Evolutionary conservation across 768 basidiomycete species (phyloP), one percentile per base, ranked within the genome.

Genomic region (Exsudoporus frostii): DNA sequence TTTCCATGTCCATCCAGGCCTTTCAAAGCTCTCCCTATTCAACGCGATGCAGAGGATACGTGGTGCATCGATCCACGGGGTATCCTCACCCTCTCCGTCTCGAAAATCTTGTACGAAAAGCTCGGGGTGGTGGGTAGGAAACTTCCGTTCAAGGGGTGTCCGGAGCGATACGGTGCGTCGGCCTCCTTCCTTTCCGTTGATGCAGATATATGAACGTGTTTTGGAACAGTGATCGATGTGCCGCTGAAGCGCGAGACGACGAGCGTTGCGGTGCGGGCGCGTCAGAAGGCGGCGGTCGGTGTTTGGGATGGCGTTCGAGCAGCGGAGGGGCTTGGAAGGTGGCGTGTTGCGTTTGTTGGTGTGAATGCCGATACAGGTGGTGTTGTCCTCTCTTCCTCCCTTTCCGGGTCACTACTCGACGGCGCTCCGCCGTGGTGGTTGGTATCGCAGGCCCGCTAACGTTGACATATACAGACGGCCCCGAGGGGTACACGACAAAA

Each of bases 21-120:
- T 5, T 58, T 80, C 38, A 67, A 74, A 29, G 69, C 75, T 36
- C 52, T 80, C 27, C 62, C 65, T 9, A 42, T 65, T 53, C 53
- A 63, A 4, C 58, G 67, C 24, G 61, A 64, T 24, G 58, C 63
- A 6, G 79, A 83, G 29, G 86, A 88, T 54, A 76, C 75, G 2
- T 90, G 89, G 88, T 86, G 84, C 60, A 73, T 88, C 50, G 86
- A 89, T 60, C 73, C 76, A 3, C 78, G 84, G 17, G 83, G 84
- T 4, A 58, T 82, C 40, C 66, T 90, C 53, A 83, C 83, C 0
- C 64, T 88, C 19, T 79, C 73, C 24, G 73, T 84, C 6, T 73
- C 74, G 39, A 83, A 82, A 64, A 71, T 72, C 17, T 80, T 81
- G 1, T 88, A 88, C 63, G 78, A 86, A 57, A 67, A 68, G 7